These are phyloP conservation scores for Avicennia marina DNA, from an alignment of 257 asterid species.

Conservation along the genomic window DNA sequence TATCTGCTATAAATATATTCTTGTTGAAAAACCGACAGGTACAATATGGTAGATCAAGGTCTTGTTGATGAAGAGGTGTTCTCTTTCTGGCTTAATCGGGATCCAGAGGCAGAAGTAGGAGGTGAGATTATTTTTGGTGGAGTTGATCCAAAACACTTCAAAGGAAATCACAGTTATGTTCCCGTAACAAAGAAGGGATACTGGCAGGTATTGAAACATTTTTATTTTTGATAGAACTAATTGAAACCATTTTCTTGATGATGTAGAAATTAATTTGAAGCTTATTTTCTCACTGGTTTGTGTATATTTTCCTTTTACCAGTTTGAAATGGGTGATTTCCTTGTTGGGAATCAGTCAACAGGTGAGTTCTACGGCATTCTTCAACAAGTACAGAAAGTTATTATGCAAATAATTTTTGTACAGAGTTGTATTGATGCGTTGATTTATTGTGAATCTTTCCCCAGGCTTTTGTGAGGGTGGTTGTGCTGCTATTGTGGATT, in stretches of 20 bases:
- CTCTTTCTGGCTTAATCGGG: conserved; percentile 88
- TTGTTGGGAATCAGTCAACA: conserved; percentile 68
- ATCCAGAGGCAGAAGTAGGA: conserved; percentile 61
- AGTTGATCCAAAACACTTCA: conserved; percentile 65
- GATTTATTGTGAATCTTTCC: not conserved
- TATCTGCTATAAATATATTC: not conserved
- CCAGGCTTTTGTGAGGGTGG: conserved; percentile 80
- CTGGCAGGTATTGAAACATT: conserved; percentile 62
- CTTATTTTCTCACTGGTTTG: conserved; percentile 1
- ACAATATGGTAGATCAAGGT: conserved; percentile 73
- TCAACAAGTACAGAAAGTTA: conserved; percentile 3
- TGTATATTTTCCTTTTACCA: conserved; percentile 22
- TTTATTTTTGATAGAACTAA: not conserved
- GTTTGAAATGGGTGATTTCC: conserved; percentile 75
- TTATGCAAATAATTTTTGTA: not conserved
- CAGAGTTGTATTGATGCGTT: not conserved
- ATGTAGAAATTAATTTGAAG: not conserved
- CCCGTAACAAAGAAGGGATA: conserved; percentile 80
- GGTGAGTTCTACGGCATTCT: conserved; percentile 40
- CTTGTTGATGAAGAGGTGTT: conserved; percentile 73
- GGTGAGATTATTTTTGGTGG: conserved; percentile 93
- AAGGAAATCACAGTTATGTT: conserved; percentile 67
- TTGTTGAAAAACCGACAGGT: conserved; percentile 39
- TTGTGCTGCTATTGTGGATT: conserved; percentile 93
- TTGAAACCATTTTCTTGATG: not conserved